Base-by-base conservation (phyloP, 108 stramenopile genomes). In the Skeletonema costatum region DNA sequence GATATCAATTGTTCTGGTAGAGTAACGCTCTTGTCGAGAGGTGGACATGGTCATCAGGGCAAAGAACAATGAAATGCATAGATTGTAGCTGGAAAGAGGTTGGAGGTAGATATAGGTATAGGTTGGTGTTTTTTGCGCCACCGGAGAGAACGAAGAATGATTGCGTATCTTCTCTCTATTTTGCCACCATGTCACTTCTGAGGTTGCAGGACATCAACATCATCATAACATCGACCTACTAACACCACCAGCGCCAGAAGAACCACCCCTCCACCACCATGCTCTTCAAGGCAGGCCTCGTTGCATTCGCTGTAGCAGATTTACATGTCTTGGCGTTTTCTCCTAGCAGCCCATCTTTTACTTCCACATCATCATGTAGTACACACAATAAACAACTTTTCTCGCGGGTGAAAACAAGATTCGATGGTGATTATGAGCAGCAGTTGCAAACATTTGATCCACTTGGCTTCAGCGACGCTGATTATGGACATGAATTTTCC, bases 1-100 rank as follows among this genome's bases (percentile, higher is more conserved):
- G 35, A 75, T 68, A 36, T 75, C 74, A 56, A 75, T 73, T 42
- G 50, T 12, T 17, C 73, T 39, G 14, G 29, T 30, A 12, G 69
- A 38, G 58, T 70, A 56, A 29, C 58, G 56, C 56, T 58, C 32
- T 25, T 56, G 30, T n/a, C 58, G 36, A 25, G 32, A 29, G 69
- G 32, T 60, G 32, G 69, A 5, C 38, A 51, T 51, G 50, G 17
- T 51, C 25, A 25, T 25, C 25, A 25, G 25, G 25, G 25, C 25
- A 25, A 25, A 25, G 25, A 25, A 25, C 25, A 25, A 25, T 25
- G 25, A 25, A 25, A 14, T 46, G 11, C 33, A 35, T 4, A 5
- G 5, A 35, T 5, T 4, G 33, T 5, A 5, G 33, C 5, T 5
- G 33, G 33, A 33, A 4, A 4, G 32, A 33, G 32, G 32, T 4